Base-by-base conservation (phyloP, 1,284 basidiomycete genomes). In the Cryptococcus sp. region DNA sequence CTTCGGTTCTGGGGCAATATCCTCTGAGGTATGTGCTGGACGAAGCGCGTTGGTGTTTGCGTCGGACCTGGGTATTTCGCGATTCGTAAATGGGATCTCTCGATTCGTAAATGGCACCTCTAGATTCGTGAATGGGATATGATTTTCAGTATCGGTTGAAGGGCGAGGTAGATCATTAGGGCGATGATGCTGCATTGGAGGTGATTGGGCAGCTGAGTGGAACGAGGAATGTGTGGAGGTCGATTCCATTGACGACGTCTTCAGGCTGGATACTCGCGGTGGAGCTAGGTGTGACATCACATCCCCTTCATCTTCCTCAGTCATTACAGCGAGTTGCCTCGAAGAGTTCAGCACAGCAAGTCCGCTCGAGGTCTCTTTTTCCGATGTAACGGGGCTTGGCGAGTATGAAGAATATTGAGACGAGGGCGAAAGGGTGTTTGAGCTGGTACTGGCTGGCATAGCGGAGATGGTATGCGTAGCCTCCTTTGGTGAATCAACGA, bases 401-500 rank as follows among this genome's bases (percentile, higher is more conserved):
- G 65, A 63, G 54, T 66, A 59, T 10, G 57, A 47, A 19, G 65
- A 63, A 54, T 66, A 59, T 40, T 59, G 50, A 25, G 63, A 62
- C 34, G 59, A 43, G 28, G 63, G 50, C 53, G 57, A 62, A 42
- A 63, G 44, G 32, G 61, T 53, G 23, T 52, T 55, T 32, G 34
- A 50, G 48, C 56, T 59, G 7, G 24, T 21, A 41, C 57, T 61
- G 2, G 62, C 21, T 7, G 54, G 40, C 1, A 53, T 59, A 1
- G 62, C 23, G 9, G 54, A 34, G 1, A 53, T 52, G 16, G 46
- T 48, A 24, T 60, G 58, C 21, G 23, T 53, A 14, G 41, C 49
- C 21, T 56, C 56, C 39, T 61, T 40, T 10, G 64, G 66, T 5
- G 62, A 62, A 42, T 72, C 69, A 10, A 66, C 68, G 1, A 73